Evolutionary conservation across 345 rosid species (phyloP), one percentile per base, ranked within the genome.

Genomic region (Syzygium aromaticum): DNA sequence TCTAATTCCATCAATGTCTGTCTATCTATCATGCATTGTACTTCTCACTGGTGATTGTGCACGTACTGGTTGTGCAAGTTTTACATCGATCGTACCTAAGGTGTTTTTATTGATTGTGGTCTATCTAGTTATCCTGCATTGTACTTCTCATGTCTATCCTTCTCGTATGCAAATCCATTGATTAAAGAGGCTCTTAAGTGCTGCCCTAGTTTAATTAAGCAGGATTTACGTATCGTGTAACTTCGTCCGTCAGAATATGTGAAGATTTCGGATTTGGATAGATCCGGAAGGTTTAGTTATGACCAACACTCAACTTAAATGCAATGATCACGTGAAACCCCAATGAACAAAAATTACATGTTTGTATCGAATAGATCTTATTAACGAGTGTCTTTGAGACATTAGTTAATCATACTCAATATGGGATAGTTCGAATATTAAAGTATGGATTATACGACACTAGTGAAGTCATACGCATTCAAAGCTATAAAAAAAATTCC

Each of bases 381-480:
- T 64, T 33, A 64, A 64, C 7, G 10, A 8, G 22, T 15, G 1
- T 16, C 11, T 64, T 0, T 8, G 19, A 64, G 5, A 40, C 19
- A 30, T 3, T 16, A 1, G 5, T 64, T 15, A 64, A 30, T 1
- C 77, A 15, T 15, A 30, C 19, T 30, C 11, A 64, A 64, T 64
- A 64, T 30, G 6, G 9, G 77, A 8, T 11, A 19, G 43, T 30
- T 64, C 5, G 38, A 64, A 30, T 64, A 30, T 30, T 10, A 30
- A 13, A 28, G 12, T 30, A 64, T 10, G 0, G 16, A 64, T 30
- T 16, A 28, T 63, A 30, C 4, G 3, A 30, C 9, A 30, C 8
- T 0, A 30, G 12, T 33, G 25, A 38, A 67, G 0, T 17, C 22
- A 0, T 30, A 46, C 40, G 6, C 23, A 17, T 1, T 67, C 3